Conservation (phyloP, 2,329 filamentous ascomycete genomes). For the Stachybotrys elegans region DNA sequence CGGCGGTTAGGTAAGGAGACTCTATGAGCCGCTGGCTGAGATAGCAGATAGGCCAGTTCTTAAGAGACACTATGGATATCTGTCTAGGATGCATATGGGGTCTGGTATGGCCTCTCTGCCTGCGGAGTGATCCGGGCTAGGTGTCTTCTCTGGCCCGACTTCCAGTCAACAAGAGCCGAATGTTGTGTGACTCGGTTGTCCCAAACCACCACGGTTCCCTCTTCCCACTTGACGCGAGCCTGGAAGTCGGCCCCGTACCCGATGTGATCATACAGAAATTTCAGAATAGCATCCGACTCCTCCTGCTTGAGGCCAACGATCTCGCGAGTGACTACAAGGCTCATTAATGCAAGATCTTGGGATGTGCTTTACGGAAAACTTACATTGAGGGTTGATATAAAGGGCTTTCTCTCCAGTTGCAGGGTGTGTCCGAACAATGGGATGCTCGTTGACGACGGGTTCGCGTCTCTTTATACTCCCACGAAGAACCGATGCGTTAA, state of each 20-base stretch:
- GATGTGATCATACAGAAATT: conserved; percentile 60
- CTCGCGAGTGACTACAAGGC: conserved; percentile 63
- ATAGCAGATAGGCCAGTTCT: too few species aligned
- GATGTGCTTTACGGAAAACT: too few species aligned
- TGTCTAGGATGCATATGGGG: conserved; percentile 31
- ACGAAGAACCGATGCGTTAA: conserved; percentile 58
- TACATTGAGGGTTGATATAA: conserved; percentile 79
- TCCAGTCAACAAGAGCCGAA: conserved; percentile 77
- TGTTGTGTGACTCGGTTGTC: conserved; percentile 79
- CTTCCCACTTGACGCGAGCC: conserved; percentile 70
- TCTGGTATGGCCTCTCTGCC: conserved; percentile 74
- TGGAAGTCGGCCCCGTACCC: conserved; percentile 60
- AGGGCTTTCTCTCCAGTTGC: conserved; percentile 79
- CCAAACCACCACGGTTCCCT: conserved; percentile 80
- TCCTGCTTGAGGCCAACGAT: conserved; percentile 85
- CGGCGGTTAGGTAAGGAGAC: too few species aligned
- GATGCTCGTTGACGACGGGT: conserved; percentile 69
- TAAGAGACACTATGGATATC: not conserved
- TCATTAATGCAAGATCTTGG: not conserved
- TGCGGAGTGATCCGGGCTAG: conserved; percentile 78
- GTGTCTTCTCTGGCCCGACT: conserved; percentile 71
- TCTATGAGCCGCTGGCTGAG: too few species aligned
- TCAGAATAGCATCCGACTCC: conserved; percentile 70
- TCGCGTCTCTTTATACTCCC: conserved; percentile 71
- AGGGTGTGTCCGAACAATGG: conserved; percentile 76